Conservation (phyloP, 2,329 filamentous ascomycete genomes). For the Fusarium concolor region DNA sequence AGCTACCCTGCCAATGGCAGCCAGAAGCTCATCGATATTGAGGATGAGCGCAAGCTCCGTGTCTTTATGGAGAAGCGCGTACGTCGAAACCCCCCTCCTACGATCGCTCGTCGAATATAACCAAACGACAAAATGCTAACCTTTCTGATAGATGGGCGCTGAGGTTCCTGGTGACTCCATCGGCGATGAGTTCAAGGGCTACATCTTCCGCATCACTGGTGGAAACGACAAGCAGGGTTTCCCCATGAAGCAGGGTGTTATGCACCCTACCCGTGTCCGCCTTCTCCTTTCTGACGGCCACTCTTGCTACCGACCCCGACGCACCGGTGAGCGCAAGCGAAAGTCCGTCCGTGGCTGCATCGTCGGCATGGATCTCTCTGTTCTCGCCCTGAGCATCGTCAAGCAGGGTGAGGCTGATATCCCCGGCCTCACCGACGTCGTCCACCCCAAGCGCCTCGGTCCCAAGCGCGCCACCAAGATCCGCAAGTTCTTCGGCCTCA, state of each 20-base stretch:
- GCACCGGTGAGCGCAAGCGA: conserved; percentile 98
- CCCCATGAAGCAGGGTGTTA: conserved; percentile 99
- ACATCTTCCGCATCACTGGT: conserved; percentile 99
- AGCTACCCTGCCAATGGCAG: conserved; percentile 98
- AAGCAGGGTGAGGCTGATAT: conserved; percentile 98
- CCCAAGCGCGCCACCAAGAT: conserved; percentile 99
- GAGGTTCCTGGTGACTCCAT: conserved; percentile 94
- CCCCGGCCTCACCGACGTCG: conserved; percentile 95
- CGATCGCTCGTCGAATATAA: conserved; percentile 27
- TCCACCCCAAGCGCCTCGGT: conserved; percentile 98
- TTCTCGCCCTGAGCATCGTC: conserved; percentile 93
- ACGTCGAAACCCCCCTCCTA: conserved; percentile 56
- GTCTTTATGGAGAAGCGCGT: conserved; percentile 99
- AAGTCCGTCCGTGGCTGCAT: conserved; percentile 99
- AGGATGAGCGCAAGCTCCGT: conserved; percentile 99
- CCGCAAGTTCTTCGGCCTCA: conserved; percentile 99
- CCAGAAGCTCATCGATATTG: conserved; percentile 98
- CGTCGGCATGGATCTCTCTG: conserved; percentile 93
- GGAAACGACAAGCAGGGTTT: conserved; percentile 99
- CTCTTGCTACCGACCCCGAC: conserved; percentile 99
- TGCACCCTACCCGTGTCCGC: conserved; percentile 98
- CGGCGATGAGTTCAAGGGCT: conserved; percentile 99
- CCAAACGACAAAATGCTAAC: conserved; percentile 49
- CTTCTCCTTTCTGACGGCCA: conserved; percentile 96
- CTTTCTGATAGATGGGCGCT: conserved; percentile 76